These are phyloP conservation scores for Coniferiporia weirii DNA, from an alignment of 1,284 basidiomycete genomes.

Conservation along the genomic window DNA sequence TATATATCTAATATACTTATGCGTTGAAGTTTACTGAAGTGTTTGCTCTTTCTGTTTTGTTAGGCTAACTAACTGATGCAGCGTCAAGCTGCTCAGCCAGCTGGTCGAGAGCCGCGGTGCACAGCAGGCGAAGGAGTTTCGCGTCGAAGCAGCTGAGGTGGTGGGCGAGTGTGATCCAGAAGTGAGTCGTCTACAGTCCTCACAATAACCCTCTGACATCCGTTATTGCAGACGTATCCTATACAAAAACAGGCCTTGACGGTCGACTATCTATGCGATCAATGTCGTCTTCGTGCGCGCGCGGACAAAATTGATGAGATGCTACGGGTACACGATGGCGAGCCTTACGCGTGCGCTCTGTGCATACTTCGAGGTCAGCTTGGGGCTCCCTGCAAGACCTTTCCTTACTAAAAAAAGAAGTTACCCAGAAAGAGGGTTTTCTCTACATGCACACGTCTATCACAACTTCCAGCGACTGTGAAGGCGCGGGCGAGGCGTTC, in stretches of 20 bases:
- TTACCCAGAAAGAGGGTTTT: slow-evolving; percentile 66
- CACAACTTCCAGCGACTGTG: slow-evolving; percentile 88
- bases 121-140: slow-evolving; percentile 71
- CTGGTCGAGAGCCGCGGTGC: slow-evolving; percentile 61
- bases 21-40: slow-evolving; percentile 20
- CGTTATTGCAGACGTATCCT: slow-evolving; percentile 59
- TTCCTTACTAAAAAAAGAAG: background rate
- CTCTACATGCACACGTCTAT: slow-evolving; percentile 80
- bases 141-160: slow-evolving; percentile 60
- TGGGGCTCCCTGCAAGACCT: background rate
- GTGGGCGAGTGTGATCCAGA: slow-evolving; percentile 75
- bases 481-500: slow-evolving; percentile 97
- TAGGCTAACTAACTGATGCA: slow-evolving; percentile 68
- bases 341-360: slow-evolving; percentile 47
- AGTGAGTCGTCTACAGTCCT: slow-evolving; percentile 35
- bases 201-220: background rate
- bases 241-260: slow-evolving; percentile 82
- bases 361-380: slow-evolving; percentile 63
- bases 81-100: slow-evolving; percentile 62
- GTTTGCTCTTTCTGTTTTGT: no score
- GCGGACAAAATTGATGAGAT: slow-evolving; percentile 67
- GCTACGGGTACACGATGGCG: slow-evolving; percentile 68
- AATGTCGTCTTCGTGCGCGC: slow-evolving; percentile 80
- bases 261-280: slow-evolving; percentile 71
- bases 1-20: slow-evolving; percentile 18